phyloP scores from a whole-genome alignment of 371 early-diverging fungal genomes.

The Apophysomyces variabilis region DNA sequence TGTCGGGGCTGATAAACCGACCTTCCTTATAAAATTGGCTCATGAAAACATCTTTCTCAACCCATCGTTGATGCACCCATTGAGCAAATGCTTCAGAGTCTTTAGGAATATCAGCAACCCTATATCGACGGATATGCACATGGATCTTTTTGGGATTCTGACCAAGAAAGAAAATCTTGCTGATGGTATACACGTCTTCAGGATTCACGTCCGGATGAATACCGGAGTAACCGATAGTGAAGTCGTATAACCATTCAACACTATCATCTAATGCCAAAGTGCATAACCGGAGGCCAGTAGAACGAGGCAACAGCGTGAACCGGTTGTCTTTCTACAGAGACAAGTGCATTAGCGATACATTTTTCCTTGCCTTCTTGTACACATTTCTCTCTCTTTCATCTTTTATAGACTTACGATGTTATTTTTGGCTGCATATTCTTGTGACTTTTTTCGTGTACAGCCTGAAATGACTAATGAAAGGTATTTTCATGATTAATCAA shows the following conservation, averaged over 20 bases:
- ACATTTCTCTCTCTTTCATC: background rate
- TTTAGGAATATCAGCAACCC: slow-evolving; percentile 68
- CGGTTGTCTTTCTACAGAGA: slow-evolving; percentile 43
- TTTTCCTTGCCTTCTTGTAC: background rate
- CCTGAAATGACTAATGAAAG: slow-evolving; percentile 44
- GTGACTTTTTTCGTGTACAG: slow-evolving; percentile 49
- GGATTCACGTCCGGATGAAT: slow-evolving; percentile 66
- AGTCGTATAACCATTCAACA: slow-evolving; percentile 74
- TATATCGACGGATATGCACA: slow-evolving; percentile 72
- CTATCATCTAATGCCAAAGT: slow-evolving; percentile 59
- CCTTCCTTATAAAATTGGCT: slow-evolving; percentile 77
- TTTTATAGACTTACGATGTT: slow-evolving; percentile 43
- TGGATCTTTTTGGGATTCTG: slow-evolving; percentile 70
- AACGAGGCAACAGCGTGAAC: slow-evolving; percentile 75
- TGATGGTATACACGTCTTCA: slow-evolving; percentile 72
- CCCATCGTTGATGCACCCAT: slow-evolving; percentile 81
- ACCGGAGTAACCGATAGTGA: slow-evolving; percentile 83
- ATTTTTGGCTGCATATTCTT: slow-evolving; percentile 52
- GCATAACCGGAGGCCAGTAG: slow-evolving; percentile 73
- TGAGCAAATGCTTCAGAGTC: slow-evolving; percentile 65
- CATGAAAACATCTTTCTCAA: slow-evolving; percentile 88
- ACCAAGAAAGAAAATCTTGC: slow-evolving; percentile 65
- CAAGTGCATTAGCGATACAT: background rate
- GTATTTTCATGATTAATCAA: background rate
- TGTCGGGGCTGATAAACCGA: slow-evolving; percentile 53